Conservation (phyloP, 352 stramenopile species). For the Phytopythium helicoides region DNA sequence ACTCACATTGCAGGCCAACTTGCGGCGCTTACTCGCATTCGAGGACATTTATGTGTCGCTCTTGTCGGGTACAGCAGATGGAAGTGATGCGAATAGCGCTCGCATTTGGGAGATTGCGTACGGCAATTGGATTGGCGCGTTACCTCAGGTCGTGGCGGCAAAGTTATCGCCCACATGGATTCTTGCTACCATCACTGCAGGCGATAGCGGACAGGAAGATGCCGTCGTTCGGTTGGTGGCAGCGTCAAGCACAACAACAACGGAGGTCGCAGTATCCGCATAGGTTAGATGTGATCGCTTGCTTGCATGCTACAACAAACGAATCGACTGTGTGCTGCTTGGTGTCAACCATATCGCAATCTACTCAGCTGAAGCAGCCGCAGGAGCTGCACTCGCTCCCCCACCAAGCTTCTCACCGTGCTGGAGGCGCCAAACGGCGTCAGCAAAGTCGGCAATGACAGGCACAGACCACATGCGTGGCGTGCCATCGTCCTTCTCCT, state of each 20-base stretch:
- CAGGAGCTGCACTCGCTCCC: background rate
- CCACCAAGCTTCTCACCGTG: slow-evolving; percentile 4
- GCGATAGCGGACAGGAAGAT: background rate
- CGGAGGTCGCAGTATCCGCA: no score
- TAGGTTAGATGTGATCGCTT: no score
- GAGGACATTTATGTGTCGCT: slow-evolving; percentile 37
- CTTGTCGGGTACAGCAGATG: slow-evolving; percentile 8
- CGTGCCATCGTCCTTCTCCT: slow-evolving; percentile 6
- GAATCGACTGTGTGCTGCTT: no score
- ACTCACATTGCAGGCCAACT: slow-evolving; percentile 12
- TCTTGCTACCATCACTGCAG: slow-evolving; percentile 8
- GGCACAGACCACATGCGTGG: slow-evolving; percentile 45
- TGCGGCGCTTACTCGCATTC: slow-evolving; percentile 33
- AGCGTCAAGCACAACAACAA: background rate
- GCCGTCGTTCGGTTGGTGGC: background rate
- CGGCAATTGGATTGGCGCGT: slow-evolving; percentile 22
- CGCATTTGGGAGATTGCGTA: slow-evolving; percentile 36
- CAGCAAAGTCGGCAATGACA: slow-evolving; percentile 50
- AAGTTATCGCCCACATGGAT: slow-evolving; percentile 21
- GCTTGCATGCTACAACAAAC: no score
- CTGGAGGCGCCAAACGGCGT: slow-evolving; percentile 36
- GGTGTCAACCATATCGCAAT: no score
- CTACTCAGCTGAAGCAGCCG: background rate
- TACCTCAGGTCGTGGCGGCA: slow-evolving; percentile 24
- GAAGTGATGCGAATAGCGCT: slow-evolving; percentile 9